Conservation (phyloP, 2,329 filamentous ascomycete genomes). For the Pyrenophora tritici-repentis region DNA sequence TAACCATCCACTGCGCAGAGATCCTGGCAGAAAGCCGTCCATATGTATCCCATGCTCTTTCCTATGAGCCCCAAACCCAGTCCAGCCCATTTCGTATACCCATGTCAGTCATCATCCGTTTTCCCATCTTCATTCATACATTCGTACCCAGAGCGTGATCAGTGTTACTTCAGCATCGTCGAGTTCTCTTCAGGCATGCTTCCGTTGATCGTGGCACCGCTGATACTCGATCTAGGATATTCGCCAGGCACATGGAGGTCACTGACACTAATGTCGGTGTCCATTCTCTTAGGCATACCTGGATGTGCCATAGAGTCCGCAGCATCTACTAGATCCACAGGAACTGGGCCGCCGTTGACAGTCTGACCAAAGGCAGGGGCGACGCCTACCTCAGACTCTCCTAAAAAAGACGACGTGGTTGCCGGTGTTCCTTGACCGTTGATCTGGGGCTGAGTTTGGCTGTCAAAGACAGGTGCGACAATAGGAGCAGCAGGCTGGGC, state of each 20-base stretch:
- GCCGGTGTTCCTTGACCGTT: slow-evolving; percentile 22
- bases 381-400: slow-evolving; percentile 32
- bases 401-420: slow-evolving; percentile 41
- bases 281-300: slow-evolving; percentile 51
- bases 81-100: not conserved
- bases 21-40: slow-evolving; percentile 1
- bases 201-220: not conserved
- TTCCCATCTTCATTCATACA: too few relatives aligned
- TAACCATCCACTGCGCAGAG: not conserved
- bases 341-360: slow-evolving; percentile 37
- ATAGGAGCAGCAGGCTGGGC: slow-evolving; percentile 13
- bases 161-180: not conserved
- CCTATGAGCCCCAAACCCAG: not conserved
- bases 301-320: slow-evolving; percentile 48
- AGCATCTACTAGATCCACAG: slow-evolving; percentile 22
- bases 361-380: slow-evolving; percentile 31
- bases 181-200: slow-evolving; percentile 1
- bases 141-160: not conserved
- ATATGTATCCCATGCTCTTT: not conserved
- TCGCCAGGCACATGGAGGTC: slow-evolving; percentile 72
- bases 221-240: slow-evolving; percentile 54
- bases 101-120: not conserved
- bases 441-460: slow-evolving; percentile 15
- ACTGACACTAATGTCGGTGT: slow-evolving; percentile 60
- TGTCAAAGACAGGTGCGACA: slow-evolving; percentile 8